Evolutionary conservation across 352 stramenopile genomes (phyloP).

Genomic region (Phytophthora palmivora): DNA sequence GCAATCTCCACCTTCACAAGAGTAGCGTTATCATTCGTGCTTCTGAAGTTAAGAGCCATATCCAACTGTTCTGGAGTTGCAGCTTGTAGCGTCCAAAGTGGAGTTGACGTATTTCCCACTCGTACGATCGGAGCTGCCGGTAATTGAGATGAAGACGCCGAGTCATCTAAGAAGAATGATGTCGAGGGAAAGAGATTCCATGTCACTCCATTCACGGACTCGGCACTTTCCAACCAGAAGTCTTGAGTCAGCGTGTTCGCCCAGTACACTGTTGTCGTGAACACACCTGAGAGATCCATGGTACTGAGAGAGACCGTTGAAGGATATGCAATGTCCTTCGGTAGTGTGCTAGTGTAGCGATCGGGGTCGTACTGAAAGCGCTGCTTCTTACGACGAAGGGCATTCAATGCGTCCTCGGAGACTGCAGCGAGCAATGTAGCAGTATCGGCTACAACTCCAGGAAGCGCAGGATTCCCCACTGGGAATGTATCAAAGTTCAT

Average conservation of each 20-base stretch:
- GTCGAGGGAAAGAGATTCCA: slow-evolving; percentile 53
- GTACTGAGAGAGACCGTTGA: slow-evolving; percentile 22
- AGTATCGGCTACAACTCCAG: slow-evolving; percentile 19
- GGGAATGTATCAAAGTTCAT: slow-evolving; percentile 53
- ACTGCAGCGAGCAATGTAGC: slow-evolving; percentile 37
- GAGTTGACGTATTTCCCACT: slow-evolving; percentile 35
- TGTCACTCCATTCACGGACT: slow-evolving; percentile 45
- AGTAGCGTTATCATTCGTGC: slow-evolving; percentile 51
- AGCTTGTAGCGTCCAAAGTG: slow-evolving; percentile 53
- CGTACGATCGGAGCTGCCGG: slow-evolving; percentile 36
- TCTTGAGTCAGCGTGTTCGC: slow-evolving; percentile 42
- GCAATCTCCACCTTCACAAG: slow-evolving; percentile 56
- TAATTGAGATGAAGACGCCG: slow-evolving; percentile 17
- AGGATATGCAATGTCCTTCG: slow-evolving; percentile 34
- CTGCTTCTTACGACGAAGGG: slow-evolving; percentile 48
- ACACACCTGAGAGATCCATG: slow-evolving; percentile 23
- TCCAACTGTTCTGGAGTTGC: slow-evolving; percentile 35
- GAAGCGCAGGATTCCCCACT: slow-evolving; percentile 42
- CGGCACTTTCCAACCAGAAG: slow-evolving; percentile 65
- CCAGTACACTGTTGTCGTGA: slow-evolving; percentile 59
- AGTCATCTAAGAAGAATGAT: slow-evolving; percentile 35
- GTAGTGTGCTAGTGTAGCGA: slow-evolving; percentile 27
- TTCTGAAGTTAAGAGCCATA: slow-evolving; percentile 57
- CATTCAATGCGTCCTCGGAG: slow-evolving; percentile 40
- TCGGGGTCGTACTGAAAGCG: slow-evolving; percentile 48